These are phyloP conservation scores for Vitis labrusca DNA, from an alignment of 164 flowering plant genomes.

Conservation along the genomic window DNA sequence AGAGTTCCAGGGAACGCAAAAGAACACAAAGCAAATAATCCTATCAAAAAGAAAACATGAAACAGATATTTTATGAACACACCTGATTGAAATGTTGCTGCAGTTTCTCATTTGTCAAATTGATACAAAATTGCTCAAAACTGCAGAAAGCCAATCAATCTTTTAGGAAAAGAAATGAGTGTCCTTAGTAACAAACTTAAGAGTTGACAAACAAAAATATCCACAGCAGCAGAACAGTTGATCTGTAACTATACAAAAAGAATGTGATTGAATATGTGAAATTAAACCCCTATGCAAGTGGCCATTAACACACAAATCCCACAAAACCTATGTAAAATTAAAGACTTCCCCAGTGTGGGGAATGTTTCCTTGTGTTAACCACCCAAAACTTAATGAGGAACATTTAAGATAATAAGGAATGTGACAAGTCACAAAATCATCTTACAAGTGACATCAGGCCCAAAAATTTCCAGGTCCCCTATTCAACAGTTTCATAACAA, in stretches of 20 bases:
- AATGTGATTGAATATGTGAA: neutral
- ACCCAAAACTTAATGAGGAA: neutral
- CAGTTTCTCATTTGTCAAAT: slow-evolving; percentile 61
- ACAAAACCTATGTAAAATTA: neutral
- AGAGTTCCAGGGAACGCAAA: neutral
- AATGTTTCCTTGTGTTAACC: neutral
- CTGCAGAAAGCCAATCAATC: slow-evolving; percentile 26
- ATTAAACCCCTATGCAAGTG: neutral
- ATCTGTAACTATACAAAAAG: neutral
- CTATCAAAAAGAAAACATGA: no score
- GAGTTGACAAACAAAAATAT: neutral
- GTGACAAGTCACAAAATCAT: neutral
- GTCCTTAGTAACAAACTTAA: neutral
- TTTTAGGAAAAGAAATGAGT: neutral
- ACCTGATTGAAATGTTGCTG: slow-evolving; percentile 71
- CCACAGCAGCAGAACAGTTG: neutral
- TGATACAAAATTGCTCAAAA: slow-evolving; percentile 66
- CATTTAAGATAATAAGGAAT: neutral
- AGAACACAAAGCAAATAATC: neutral
- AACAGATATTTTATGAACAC: neutral
- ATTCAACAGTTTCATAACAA: neutral
- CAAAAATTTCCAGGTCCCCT: neutral
- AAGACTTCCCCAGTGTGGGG: neutral
- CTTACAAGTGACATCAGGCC: neutral
- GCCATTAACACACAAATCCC: neutral